Base-by-base conservation (phyloP, 2,329 filamentous ascomycete genomes). In the Venturia aucupariae region DNA sequence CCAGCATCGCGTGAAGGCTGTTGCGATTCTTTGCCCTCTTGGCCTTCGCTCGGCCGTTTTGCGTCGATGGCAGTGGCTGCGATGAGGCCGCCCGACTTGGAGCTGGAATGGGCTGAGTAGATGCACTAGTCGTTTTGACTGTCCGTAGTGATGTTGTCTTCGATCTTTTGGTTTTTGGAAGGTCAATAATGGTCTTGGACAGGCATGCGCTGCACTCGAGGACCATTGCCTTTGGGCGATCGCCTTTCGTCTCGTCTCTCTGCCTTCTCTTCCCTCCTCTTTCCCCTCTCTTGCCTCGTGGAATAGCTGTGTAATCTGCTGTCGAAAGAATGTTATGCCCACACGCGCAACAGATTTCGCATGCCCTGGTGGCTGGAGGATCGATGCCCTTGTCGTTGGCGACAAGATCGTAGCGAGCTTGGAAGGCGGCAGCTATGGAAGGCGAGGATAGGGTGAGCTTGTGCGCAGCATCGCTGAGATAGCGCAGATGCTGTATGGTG, bases 21-120 rank as follows among this genome's bases (percentile, higher is more conserved):
- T 83, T 85, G 32, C 82, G 74, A 64, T 80, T 75, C 69, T 82
- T 84, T 30, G 81, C 80, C 68, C 82, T 75, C 68, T 82, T 82
- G 71, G 83, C 84, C 30, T 57, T 57, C 15, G 30, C 51, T 10
- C 51, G 51, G 30, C 48, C 15, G n/a, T 42, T 61, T 24, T 46
- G 38, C 38, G 38, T 46, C 27, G 39, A 17, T 13, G 10, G 35
- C n/a, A 22, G 35, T 60, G 27, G 27, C 32, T 41, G 38, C 11
- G 35, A 60, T 41, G 59, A 60, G 51, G 51, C 51, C 59, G 35
- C 59, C 59, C 41, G 30, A 38, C 15, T 27, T 41, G 35, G 22
- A 27, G 27, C 32, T 24, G n/a, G 19, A 60, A 4, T 24, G 38
- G 22, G 3, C 11, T 8, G 22, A 39, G 17, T 27, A 24, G 39